phyloP scores from a whole-genome alignment of 495 filamentous ascomycete species.

The Neurospora sp. region DNA sequence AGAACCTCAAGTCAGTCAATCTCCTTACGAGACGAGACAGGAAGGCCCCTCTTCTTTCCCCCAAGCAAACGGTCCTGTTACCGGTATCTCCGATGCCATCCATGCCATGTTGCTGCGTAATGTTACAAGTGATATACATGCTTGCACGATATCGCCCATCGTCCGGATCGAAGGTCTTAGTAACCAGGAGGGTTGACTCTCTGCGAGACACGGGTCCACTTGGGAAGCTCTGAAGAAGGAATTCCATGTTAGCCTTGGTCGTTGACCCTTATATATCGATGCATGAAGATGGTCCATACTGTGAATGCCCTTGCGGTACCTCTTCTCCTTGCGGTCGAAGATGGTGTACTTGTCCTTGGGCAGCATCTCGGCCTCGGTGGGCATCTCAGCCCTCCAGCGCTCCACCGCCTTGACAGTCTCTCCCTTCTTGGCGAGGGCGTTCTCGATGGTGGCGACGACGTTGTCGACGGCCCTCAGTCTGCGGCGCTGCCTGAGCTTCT shows the following conservation, averaged over 20 bases:
- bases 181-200: conserved; percentile 90
- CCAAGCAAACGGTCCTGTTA: not conserved
- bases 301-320: conserved; percentile 91
- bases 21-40: not conserved
- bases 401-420: conserved; percentile 62
- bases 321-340: conserved; percentile 92
- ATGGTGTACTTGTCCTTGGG: conserved; percentile 96
- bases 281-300: conserved; percentile 50
- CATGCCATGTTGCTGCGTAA: conserved; percentile 9
- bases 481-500: conserved; percentile 83
- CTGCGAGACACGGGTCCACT: conserved; percentile 93
- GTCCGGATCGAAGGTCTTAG: conserved; percentile 33
- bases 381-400: conserved; percentile 92
- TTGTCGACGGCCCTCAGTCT: conserved; percentile 78
- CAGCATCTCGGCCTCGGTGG: conserved; percentile 90
- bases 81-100: not conserved
- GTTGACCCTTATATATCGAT: not conserved
- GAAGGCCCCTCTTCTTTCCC: not conserved
- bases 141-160: not conserved
- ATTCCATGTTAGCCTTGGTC: conserved; percentile 9
- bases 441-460: conserved; percentile 67
- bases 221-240: conserved; percentile 60
- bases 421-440: conserved; percentile 61
- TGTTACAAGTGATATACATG: conserved; percentile 17
- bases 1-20: not conserved